Evolutionary conservation across 176 grass and related monocot genomes (phyloP), one percentile per base, ranked within the genome.

Genomic region (Themeda triandra): DNA sequence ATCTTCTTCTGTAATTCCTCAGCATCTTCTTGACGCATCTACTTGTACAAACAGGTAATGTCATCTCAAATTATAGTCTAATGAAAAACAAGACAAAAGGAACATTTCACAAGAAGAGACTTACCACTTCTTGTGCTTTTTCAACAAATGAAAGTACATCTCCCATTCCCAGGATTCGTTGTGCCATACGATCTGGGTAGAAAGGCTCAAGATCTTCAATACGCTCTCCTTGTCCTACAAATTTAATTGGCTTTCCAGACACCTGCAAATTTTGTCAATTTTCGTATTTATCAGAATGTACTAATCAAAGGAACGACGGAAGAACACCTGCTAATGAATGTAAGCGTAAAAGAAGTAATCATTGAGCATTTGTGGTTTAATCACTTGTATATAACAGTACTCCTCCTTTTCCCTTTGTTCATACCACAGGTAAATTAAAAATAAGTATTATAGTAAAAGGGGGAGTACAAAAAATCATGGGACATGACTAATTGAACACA

Each of bases 81-180:
- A 68, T 19, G 1, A 86, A 88, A 40, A 25, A 78, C 59, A 84
- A 60, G 44, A 60, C 64, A 66, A 35, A 46, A 23, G 83, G 32
- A 15, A 46, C 29, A 23, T 69, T 59, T 48, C 37, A 60, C 13
- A 84, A 53, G 45, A 79, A 59, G 25, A 11, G 60, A 90, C 89
- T 94, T 94, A 96, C 96, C 1, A 99, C 75, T 96, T 99, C 91
- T 91, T 99, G 93, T 54, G 96, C 96, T 74, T 98, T 98, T 84
- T 98, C 95, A 46, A 98, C 95, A 77, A 98, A 98, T 74, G 95
- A 95, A 90, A 98, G 95, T 79, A 98, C 95, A 83, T 98, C 95
- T 39, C 95, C 95, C 95, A 98, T 95, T 66, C 95, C 95, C 68
- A 98, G 78, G 63, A 98, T 87, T 19, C 92, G 91, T 2, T 94